phyloP scores from a whole-genome alignment of 176 grass and related monocot species.

The Triticum timopheevii region DNA sequence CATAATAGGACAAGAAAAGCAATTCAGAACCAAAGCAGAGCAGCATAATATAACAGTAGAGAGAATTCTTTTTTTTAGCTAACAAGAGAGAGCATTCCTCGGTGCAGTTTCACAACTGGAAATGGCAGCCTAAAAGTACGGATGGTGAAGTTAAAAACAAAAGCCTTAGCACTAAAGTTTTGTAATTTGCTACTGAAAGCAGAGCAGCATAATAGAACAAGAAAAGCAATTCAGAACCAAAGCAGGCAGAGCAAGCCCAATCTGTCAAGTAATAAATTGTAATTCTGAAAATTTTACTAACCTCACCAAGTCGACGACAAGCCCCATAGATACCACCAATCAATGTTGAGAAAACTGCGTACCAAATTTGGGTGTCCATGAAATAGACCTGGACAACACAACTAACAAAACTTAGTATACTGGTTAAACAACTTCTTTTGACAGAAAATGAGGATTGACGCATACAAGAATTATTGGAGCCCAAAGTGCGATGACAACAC shows the following conservation, averaged over 20 bases:
- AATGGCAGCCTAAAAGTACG: background rate
- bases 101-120: background rate
- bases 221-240: conserved; percentile 1
- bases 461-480: conserved; percentile 96
- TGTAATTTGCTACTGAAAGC: background rate
- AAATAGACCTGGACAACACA: conserved; percentile 80
- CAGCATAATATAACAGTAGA: background rate
- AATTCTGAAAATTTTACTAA: conserved; percentile 28
- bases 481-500: conserved; percentile 89
- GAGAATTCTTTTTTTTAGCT: too few species aligned
- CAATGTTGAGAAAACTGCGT: conserved; percentile 93
- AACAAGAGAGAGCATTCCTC: background rate
- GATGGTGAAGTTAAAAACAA: background rate
- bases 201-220: conserved; percentile 9
- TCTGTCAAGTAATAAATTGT: background rate
- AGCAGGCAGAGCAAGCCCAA: background rate
- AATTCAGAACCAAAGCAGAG: background rate
- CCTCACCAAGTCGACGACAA: conserved; percentile 96
- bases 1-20: conserved; percentile 10
- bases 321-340: conserved; percentile 97
- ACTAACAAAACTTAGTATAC: conserved; percentile 27
- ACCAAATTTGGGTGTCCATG: conserved; percentile 99
- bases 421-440: conserved; percentile 7
- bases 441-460: background rate
- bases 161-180: background rate